Base-by-base conservation (phyloP, 2,329 filamentous ascomycete genomes). In the Zarea fungicola region DNA sequence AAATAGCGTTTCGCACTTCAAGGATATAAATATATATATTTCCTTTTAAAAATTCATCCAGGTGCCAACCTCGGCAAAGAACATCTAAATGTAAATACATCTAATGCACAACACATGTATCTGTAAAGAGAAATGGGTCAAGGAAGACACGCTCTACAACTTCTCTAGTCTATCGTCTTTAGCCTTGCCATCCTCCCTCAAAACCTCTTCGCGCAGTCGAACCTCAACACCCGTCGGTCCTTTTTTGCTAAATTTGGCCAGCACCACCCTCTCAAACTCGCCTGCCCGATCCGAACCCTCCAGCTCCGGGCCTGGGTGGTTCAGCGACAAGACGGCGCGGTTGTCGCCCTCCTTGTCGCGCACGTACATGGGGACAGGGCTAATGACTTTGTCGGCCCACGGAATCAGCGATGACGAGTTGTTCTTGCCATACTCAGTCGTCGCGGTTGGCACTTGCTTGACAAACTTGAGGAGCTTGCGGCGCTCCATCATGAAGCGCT, bases 341-440 rank as follows among this genome's bases (percentile, higher is more conserved):
- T 69, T 68, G 49, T 78, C 76, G 3, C 60, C 58, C 40, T 66
- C 64, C 18, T n/a, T 9, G 18, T 32, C 19, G 39, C 71, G 63
- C 49, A 75, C 57, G 16, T 76, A 70, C 7, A 81, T 45, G 11
- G 64, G 64, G 3, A 68, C 65, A 4, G 83, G 81, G 53, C 76
- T 76, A 49, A 85, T 84, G n/a, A 77, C 75, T 61, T 83, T 82
- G 5, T 83, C 74, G 0, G 65, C 70, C 80, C 79, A 84, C 0
- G 75, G 61, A n/a, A 79, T 77, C 25, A 50, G 35, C 5, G 71
- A 63, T 14, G 74, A 74, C 1, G 60, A 60, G 34, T 78, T 69
- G 32, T 57, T 55, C 31, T 63, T 62, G 3, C 67, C 67, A 39
- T 60, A 65, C 3, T 63, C 65, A 43, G 71, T 67, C 6, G 65